Percentiles rank a stretch among this genome's conserved stretches.
Evolutionary conservation across 257 asterid genomes (phyloP).

Genomic region (Leptodermis oblonga): DNA sequence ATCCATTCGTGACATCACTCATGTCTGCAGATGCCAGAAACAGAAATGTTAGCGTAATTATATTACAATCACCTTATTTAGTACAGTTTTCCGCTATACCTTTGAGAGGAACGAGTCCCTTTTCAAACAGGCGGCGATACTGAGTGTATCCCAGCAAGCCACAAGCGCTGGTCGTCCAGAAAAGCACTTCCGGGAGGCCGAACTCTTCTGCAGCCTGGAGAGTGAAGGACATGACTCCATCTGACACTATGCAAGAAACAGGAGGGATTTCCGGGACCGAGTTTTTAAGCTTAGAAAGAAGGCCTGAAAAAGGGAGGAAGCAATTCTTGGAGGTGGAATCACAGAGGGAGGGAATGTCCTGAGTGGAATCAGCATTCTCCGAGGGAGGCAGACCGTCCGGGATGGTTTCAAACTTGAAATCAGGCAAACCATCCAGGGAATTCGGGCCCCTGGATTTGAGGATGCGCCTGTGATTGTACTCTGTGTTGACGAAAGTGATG

Average conservation of each 20-base stretch:
- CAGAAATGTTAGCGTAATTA: no score
- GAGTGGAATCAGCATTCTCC: constrained; percentile 27
- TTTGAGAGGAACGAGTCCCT: constrained; percentile 41
- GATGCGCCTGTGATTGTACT: constrained; percentile 26
- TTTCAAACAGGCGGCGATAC: constrained; percentile 28
- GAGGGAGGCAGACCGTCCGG: constrained; percentile 31
- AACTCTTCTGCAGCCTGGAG: constrained; percentile 45
- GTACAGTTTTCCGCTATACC: no score
- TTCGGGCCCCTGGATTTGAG: constrained; percentile 23
- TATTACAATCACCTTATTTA: no score
- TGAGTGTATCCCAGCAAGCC: constrained; percentile 40
- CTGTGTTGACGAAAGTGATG: constrained; percentile 28
- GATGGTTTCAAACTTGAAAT: constrained; percentile 21
- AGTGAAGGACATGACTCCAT: constrained; percentile 49
- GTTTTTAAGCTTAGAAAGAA: constrained; percentile 28
- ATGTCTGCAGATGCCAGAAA: constrained; percentile 25
- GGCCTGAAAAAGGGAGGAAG: constrained; percentile 40
- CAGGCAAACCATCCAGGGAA: constrained; percentile 23
- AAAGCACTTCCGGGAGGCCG: constrained; percentile 43
- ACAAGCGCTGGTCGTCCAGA: constrained; percentile 61
- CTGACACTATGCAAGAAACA: constrained; percentile 49
- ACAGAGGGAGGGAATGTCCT: constrained; percentile 37
- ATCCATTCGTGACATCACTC: constrained; percentile 39
- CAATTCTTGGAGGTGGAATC: constrained; percentile 40
- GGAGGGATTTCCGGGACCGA: constrained; percentile 29